Evolutionary conservation across 2,329 filamentous ascomycete genomes (phyloP), one percentile per base, ranked within the genome.

Genomic region (Leptographium galeiforme): DNA sequence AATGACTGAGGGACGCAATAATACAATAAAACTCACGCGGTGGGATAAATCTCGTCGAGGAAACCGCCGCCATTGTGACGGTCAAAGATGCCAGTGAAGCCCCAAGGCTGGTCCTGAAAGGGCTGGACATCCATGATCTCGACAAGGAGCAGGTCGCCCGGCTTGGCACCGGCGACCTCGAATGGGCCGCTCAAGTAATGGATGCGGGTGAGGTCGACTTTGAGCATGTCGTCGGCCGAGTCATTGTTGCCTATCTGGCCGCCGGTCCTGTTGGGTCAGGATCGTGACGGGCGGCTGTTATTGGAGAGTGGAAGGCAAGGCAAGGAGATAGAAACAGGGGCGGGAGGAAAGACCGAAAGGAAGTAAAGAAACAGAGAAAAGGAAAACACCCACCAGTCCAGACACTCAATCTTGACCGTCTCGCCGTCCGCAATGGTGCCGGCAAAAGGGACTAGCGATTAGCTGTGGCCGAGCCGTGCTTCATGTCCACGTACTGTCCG

Each of bases 81-180:
- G 52, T 84, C 75, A 62, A 96, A 95, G 6, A 93, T 70, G 10
- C 89, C 89, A 0, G 87, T 91, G 66, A 95, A 95, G 0, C 90
- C 90, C 90, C 90, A 95, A 0, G 89, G 89, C 54, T 85, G 80
- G 34, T 93, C 81, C 57, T 91, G 76, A 59, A 95, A 82, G 0
- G 90, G 90, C 70, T 96, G 89, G 0, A 95, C 87, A 62, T 96
- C 90, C 67, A 91, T 89, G 59, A 95, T 95, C 66, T 95, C 89
- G 8, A 95, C 86, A 0, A 94, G 71, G 0, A 95, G 75, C 1
- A 95, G 74, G 63, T 95, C 90, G 0, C 90, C 90, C 0, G 89
- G 89, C 66, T 90, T 80, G 1, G 89, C 89, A 1, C 80, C 83
- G 63, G 90, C 85, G 54, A 96, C 78, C 52, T 95, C 86, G 59